Percentiles rank a stretch among this genome's conserved stretches.
phyloP scores from a whole-genome alignment of 73 alveolate genomes.

The Stentor roeselii region DNA sequence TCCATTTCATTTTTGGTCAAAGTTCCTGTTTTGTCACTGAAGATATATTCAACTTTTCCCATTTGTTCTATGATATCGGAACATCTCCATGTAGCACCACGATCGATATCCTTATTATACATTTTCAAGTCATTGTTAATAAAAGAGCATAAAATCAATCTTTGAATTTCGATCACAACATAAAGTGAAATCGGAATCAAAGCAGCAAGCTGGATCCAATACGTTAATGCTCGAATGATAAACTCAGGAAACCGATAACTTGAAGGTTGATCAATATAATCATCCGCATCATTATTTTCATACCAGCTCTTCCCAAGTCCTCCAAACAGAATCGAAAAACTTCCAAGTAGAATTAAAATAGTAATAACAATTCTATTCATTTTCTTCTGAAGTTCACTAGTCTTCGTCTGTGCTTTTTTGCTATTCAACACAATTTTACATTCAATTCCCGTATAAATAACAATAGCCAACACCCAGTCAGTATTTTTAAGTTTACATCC shows the following conservation, averaged over 20 bases:
- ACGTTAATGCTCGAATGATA: not conserved
- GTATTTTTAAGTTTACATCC: slow-evolving; percentile 94
- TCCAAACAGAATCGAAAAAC: slow-evolving; percentile 32
- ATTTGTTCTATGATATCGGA: slow-evolving; percentile 89
- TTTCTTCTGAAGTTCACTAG: slow-evolving; percentile 53
- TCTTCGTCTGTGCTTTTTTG: slow-evolving; percentile 85
- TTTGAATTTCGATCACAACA: slow-evolving; percentile 82
- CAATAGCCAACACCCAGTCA: slow-evolving; percentile 82
- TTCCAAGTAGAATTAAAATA: slow-evolving; percentile 36
- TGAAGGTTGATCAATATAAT: not conserved
- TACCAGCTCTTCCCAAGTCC: slow-evolving; percentile 14
- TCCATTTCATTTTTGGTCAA: slow-evolving; percentile 24
- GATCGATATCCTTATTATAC: slow-evolving; percentile 72
- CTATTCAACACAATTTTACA: slow-evolving; percentile 94
- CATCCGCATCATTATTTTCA: not conserved
- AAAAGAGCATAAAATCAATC: slow-evolving; percentile 78
- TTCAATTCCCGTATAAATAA: slow-evolving; percentile 93
- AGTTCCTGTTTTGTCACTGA: slow-evolving; percentile 92
- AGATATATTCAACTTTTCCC: slow-evolving; percentile 85
- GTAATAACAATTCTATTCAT: slow-evolving; percentile 47
- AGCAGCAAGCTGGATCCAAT: slow-evolving; percentile 57
- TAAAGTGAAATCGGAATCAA: slow-evolving; percentile 93
- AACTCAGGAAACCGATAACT: not conserved
- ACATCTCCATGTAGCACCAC: slow-evolving; percentile 80
- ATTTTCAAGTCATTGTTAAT: slow-evolving; percentile 56